A percentile compares a stretch with the other conserved stretches of the same genome.
These are phyloP conservation scores for Penicillium macrosclerotiorum DNA, from an alignment of 495 filamentous ascomycete species.

Conservation along the genomic window DNA sequence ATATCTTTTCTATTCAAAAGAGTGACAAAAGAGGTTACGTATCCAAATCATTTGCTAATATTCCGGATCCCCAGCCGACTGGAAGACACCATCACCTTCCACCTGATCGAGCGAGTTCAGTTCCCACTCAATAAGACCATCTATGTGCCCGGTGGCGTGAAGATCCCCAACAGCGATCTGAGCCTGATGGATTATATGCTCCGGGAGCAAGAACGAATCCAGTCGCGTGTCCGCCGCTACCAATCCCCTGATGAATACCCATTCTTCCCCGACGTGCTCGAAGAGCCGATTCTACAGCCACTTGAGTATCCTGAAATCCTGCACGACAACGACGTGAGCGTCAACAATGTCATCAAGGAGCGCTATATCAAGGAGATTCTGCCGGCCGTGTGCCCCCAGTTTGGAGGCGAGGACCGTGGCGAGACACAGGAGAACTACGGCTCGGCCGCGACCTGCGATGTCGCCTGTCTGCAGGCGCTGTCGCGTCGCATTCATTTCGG, in stretches of 20 bases:
- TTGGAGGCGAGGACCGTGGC: slow-evolving; percentile 71
- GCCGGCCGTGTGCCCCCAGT: slow-evolving; percentile 73
- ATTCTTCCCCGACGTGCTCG: slow-evolving; percentile 85
- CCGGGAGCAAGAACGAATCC: slow-evolving; percentile 80
- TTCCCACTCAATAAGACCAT: slow-evolving; percentile 91
- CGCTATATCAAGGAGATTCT: slow-evolving; percentile 82
- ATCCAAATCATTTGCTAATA: slow-evolving; percentile 8
- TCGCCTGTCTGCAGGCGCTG: slow-evolving; percentile 84
- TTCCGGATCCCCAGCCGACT: slow-evolving; percentile 62
- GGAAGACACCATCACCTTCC: slow-evolving; percentile 98
- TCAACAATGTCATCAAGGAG: slow-evolving; percentile 82
- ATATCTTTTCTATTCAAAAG: no score
- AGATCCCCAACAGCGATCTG: slow-evolving; percentile 66
- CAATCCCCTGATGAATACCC: slow-evolving; percentile 96
- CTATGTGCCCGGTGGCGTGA: slow-evolving; percentile 77
- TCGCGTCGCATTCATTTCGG: slow-evolving; percentile 95
- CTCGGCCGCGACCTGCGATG: slow-evolving; percentile 86
- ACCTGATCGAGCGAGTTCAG: slow-evolving; percentile 96
- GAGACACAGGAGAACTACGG: slow-evolving; percentile 95
- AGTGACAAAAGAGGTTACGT: neutral
- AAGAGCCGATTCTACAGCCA: slow-evolving; percentile 79
- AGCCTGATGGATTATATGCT: slow-evolving; percentile 95
- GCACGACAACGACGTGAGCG: slow-evolving; percentile 88
- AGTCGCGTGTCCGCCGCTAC: slow-evolving; percentile 93
- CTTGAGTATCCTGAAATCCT: slow-evolving; percentile 87